These are phyloP conservation scores for Sanghuangporus baumii DNA, from an alignment of 1,284 basidiomycete species.

Conservation along the genomic window DNA sequence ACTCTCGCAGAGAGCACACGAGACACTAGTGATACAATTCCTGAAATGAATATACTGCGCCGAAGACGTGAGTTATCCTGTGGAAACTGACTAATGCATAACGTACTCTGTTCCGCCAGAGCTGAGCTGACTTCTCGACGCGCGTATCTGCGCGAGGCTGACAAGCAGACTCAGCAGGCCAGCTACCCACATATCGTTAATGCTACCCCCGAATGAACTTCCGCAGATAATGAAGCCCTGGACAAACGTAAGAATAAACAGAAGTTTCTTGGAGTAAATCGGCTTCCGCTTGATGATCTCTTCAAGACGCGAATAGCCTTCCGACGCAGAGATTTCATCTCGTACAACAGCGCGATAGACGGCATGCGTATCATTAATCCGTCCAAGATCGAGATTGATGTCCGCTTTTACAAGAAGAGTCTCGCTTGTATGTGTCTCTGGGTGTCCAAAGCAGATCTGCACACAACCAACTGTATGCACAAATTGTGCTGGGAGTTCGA, in stretches of 20 bases:
- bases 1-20: constrained; percentile 2
- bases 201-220: constrained; percentile 78
- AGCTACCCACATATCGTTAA: constrained; percentile 78
- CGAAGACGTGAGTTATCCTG: not conserved
- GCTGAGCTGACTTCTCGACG: constrained; percentile 70
- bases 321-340: constrained; percentile 75
- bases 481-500: constrained; percentile 80
- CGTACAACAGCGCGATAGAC: constrained; percentile 79
- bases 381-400: constrained; percentile 71
- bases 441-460: constrained; percentile 78
- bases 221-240: constrained; percentile 73
- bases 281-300: constrained; percentile 47
- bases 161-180: constrained; percentile 56
- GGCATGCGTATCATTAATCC: constrained; percentile 69
- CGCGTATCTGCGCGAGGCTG: constrained; percentile 66
- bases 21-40: constrained; percentile 13
- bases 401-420: constrained; percentile 77
- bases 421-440: constrained; percentile 71
- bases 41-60: constrained; percentile 9
- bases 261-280: constrained; percentile 45
- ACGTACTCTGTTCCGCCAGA: constrained; percentile 83
- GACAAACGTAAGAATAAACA: constrained; percentile 44
- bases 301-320: constrained; percentile 51
- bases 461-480: constrained; percentile 77
- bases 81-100: constrained; percentile 25